Conservation (phyloP, 2,329 filamentous ascomycete species). For the Aspergillus sp. region DNA sequence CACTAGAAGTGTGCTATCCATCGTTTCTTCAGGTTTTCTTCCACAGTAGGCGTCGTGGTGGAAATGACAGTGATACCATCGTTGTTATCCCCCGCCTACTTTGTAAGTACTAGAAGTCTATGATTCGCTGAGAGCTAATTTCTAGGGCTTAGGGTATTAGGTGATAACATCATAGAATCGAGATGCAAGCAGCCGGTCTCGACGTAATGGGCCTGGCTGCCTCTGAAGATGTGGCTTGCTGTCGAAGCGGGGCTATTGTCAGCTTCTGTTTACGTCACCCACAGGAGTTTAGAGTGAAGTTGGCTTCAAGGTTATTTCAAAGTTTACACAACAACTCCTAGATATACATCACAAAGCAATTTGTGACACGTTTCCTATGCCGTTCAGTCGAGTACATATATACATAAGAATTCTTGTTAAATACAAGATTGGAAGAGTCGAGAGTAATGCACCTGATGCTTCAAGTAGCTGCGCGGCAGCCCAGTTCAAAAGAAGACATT, state of each 20-base stretch:
- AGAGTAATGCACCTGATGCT: conserved; percentile 6
- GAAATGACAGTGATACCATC: too few species aligned
- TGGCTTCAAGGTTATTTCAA: neutral
- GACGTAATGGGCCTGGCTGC: conserved; percentile 2
- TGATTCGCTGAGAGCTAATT: neutral
- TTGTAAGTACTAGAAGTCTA: too few species aligned
- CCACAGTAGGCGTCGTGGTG: too few species aligned
- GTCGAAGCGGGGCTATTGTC: neutral
- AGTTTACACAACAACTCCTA: neutral
- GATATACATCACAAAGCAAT: neutral
- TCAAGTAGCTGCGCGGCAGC: conserved; percentile 19
- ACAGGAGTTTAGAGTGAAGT: neutral
- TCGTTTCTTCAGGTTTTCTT: too few species aligned
- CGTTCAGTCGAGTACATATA: neutral
- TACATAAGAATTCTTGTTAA: neutral
- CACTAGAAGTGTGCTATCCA: too few species aligned
- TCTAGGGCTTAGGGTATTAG: conserved; percentile 48
- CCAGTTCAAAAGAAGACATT: neutral
- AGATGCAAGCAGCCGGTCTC: neutral
- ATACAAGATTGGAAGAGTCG: conserved; percentile 16
- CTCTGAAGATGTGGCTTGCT: neutral
- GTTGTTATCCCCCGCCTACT: too few species aligned
- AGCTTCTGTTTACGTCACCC: conserved; percentile 8
- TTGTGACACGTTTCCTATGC: neutral
- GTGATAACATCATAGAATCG: conserved; percentile 32